These are phyloP conservation scores for Calonectria hongkongensis DNA, from an alignment of 2,329 filamentous ascomycete genomes.

Conservation along the genomic window DNA sequence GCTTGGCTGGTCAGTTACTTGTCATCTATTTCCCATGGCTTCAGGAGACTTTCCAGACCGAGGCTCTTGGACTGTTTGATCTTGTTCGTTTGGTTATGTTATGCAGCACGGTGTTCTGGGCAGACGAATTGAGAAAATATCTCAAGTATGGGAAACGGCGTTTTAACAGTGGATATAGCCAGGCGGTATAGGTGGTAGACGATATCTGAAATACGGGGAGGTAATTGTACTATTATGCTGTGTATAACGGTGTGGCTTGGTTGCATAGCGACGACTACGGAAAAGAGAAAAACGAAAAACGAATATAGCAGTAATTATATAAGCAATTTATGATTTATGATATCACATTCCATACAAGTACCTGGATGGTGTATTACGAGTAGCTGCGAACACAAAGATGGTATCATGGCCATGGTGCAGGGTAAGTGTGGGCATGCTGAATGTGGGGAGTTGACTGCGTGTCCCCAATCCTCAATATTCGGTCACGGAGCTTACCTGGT, in stretches of 20 bases:
- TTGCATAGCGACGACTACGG: slow-evolving; percentile 46
- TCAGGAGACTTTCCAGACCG: slow-evolving; percentile 96
- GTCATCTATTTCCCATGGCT: slow-evolving; percentile 97
- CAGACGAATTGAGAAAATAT: slow-evolving; percentile 92
- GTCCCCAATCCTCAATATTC: slow-evolving; percentile 47
- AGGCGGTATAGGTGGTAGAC: slow-evolving; percentile 71
- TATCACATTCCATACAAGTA: neutral
- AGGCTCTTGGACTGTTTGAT: slow-evolving; percentile 85
- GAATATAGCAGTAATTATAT: slow-evolving; percentile 30
- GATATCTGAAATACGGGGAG: slow-evolving; percentile 11
- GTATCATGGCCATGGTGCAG: slow-evolving; percentile 36
- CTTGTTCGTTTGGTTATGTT: slow-evolving; percentile 82
- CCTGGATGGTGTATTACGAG: neutral
- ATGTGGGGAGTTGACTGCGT: slow-evolving; percentile 52
- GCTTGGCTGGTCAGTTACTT: slow-evolving; percentile 87
- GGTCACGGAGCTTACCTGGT: slow-evolving; percentile 39
- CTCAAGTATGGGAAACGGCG: slow-evolving; percentile 76
- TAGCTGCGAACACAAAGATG: neutral
- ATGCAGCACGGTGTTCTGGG: slow-evolving; percentile 95
- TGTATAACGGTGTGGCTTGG: slow-evolving; percentile 40
- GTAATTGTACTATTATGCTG: slow-evolving; percentile 41
- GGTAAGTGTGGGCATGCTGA: slow-evolving; percentile 41
- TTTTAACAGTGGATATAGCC: slow-evolving; percentile 78
- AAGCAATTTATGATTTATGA: slow-evolving; percentile 3
- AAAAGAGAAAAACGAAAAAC: slow-evolving; percentile 19